Evolutionary conservation across 23 red algal genomes (phyloP).

Genomic region (Cyanidium caldarium): DNA sequence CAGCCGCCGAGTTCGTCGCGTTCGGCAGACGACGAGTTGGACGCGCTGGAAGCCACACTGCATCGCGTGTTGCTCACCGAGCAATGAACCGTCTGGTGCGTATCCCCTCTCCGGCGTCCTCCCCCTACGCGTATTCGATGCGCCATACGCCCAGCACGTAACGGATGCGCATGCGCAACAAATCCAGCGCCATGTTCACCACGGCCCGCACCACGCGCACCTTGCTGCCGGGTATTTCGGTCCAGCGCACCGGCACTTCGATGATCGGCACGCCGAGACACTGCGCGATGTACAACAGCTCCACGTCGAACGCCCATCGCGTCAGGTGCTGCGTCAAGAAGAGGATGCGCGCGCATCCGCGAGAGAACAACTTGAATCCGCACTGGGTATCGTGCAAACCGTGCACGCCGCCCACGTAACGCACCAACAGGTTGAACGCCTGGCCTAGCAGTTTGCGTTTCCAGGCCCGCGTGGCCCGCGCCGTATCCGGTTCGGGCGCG

Average conservation of each 20-base stretch:
- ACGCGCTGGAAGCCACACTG: background rate
- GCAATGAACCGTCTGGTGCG: background rate
- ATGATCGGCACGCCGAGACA: constrained; percentile 25
- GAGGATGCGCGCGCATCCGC: constrained; percentile 22
- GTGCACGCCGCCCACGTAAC: constrained; percentile 47
- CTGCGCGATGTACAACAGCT: constrained; percentile 71
- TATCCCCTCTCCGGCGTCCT: background rate
- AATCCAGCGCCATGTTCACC: constrained; percentile 61
- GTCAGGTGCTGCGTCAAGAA: constrained; percentile 45
- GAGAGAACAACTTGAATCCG: constrained; percentile 89
- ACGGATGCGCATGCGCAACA: constrained; percentile 47
- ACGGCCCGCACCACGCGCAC: constrained; percentile 49
- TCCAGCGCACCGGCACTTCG: constrained; percentile 80
- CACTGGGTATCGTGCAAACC: constrained; percentile 86
- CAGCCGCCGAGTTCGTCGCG: too few relatives aligned
- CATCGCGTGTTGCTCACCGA: background rate
- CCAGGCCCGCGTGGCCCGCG: constrained; percentile 3
- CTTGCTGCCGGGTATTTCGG: constrained; percentile 80
- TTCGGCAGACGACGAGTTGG: background rate
- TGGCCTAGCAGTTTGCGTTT: constrained; percentile 37
- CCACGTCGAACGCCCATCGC: constrained; percentile 98
- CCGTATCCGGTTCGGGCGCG: background rate
- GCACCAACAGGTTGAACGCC: constrained; percentile 47
- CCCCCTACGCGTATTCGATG: background rate
- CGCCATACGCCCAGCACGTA: constrained; percentile 62